phyloP scores from a whole-genome alignment of 139 green algal species.

The Auxenochlorella pyrenoidosa region DNA sequence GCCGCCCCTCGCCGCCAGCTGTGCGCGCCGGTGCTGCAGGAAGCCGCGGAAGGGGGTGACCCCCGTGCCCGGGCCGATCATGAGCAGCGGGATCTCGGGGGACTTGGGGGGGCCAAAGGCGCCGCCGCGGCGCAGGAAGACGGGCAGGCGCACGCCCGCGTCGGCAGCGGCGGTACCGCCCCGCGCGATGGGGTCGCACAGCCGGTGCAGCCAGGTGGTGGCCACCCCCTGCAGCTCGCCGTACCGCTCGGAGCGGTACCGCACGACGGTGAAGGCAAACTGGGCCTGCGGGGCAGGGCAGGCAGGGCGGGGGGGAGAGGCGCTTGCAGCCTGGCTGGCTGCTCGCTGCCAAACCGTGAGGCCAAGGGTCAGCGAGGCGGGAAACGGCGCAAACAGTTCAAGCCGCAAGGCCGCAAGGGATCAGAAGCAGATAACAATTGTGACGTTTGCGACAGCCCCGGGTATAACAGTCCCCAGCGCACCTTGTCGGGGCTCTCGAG shows the following conservation, averaged over 20 bases:
- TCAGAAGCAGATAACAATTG: no score
- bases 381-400: no score
- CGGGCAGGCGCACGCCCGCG: conserved; percentile 9
- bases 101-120: conserved; percentile 63
- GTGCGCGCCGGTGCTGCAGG: conserved; percentile 57
- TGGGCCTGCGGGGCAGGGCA: conserved; percentile 29
- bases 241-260: conserved; percentile 59
- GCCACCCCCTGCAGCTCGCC: conserved; percentile 76
- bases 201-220: conserved; percentile 81
- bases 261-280: conserved; percentile 85
- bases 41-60: conserved; percentile 90
- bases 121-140: conserved; percentile 52
- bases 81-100: conserved; percentile 64
- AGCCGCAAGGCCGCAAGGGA: no score
- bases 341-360: not conserved
- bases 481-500: conserved; percentile 28
- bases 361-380: no score
- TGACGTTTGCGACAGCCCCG: no score
- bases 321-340: not conserved
- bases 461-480: no score
- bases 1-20: not conserved
- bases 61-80: conserved; percentile 86
- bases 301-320: not conserved
- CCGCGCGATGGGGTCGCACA: conserved; percentile 36
- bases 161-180: not conserved